phyloP scores from a whole-genome alignment of 2,329 filamentous ascomycete genomes.

The Alternaria postmessia region DNA sequence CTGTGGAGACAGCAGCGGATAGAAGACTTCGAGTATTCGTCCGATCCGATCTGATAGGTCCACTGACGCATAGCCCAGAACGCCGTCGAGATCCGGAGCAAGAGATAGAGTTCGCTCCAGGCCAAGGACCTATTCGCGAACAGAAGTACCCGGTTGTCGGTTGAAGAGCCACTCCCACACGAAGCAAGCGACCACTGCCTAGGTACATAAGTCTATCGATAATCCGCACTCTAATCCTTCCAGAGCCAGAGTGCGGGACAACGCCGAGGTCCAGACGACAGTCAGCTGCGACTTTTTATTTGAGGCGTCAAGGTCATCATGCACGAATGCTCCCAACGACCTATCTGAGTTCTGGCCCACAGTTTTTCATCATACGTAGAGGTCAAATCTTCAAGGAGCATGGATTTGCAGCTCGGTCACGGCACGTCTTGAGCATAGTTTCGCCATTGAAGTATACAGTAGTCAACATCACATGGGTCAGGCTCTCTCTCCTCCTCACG shows the following conservation, averaged over 20 bases:
- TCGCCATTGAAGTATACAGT: background rate
- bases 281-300: background rate
- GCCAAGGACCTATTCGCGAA: background rate
- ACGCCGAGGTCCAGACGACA: background rate
- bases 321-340: conserved; percentile 1
- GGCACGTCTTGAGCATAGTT: background rate
- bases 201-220: background rate
- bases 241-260: background rate
- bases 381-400: conserved; percentile 3
- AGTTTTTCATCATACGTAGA: background rate
- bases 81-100: background rate
- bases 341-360: conserved; percentile 6
- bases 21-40: background rate
- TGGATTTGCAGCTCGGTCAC: conserved; percentile 3
- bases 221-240: conserved; percentile 3
- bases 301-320: background rate
- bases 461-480: background rate
- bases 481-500: background rate
- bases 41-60: conserved; percentile 2
- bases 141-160: background rate
- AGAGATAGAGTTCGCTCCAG: background rate
- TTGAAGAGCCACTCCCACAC: background rate
- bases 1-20: conserved; percentile 2
- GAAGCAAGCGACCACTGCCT: background rate
- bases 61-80: background rate